Evolutionary conservation across 176 grass and related monocot genomes (phyloP), one percentile per base, ranked within the genome.

Genomic region (Elymus sibiricus): DNA sequence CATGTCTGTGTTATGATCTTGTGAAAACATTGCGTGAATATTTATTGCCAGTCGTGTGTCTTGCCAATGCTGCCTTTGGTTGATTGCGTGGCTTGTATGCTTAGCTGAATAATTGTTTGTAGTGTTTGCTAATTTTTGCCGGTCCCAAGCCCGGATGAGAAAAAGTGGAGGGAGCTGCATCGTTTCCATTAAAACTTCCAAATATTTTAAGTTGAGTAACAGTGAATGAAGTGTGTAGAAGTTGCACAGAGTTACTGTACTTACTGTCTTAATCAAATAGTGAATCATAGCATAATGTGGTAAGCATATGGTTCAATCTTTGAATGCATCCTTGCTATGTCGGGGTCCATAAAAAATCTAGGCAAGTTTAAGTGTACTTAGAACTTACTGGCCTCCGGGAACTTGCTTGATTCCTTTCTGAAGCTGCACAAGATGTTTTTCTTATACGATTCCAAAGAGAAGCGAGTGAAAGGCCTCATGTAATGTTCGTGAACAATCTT

Each of bases 121-220:
- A 9, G 2, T 61, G 11, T 78, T 25, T 77, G 22, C 9, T 69
- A 8, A 9, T 76, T 68, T 64, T 7, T 88, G 90, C 82, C 86
- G 86, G 89, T 91, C 85, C 85, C 89, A 91, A 91, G 89, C 85
- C 85, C 82, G 89, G 85, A 91, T 91, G 85, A 17, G 13, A 91
- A 91, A 91, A 91, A 70, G 89, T 91, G 89, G 89, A 88, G 89
- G 85, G 89, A 77, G 71, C 82, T 77, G 77, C 85, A 15, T n/a
- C n/a, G 46, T 49, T 49, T 46, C 44, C 38, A 42, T 11, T 26
- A 12, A 39, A 12, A 69, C 7, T 44, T 26, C 24, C 24, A 29
- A 24, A 74, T 74, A 74, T 74, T 49, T 28, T 49, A 14, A 27
- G 47, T 74, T 74, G 6, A 29, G 14, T 47, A 74, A 7, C 71